phyloP scores from a whole-genome alignment of 2,329 filamentous ascomycete species.

The Sporothrix pseudoabietina region DNA sequence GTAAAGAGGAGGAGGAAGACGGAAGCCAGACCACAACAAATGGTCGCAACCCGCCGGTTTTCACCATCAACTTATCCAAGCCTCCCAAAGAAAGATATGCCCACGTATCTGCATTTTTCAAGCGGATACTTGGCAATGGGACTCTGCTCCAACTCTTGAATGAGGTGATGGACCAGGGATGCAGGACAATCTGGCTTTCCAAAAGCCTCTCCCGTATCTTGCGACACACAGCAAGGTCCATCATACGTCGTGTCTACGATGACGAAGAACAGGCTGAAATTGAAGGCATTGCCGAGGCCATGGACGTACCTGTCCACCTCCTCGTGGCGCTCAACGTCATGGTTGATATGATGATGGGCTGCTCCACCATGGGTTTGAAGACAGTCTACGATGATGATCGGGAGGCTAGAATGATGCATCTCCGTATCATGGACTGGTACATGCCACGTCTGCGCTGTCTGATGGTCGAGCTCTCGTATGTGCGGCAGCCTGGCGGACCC shows the following conservation, averaged over 20 bases:
- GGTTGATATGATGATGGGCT: slow-evolving; percentile 5
- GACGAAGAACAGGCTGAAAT: background rate
- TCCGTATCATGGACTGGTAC: background rate
- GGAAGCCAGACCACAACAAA: background rate
- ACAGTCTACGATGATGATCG: background rate
- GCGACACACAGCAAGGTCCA: background rate
- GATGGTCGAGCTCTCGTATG: background rate
- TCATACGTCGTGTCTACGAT: background rate
- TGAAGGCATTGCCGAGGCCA: background rate
- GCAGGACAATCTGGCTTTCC: background rate
- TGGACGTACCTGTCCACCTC: background rate
- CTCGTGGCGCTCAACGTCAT: background rate
- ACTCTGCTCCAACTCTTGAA: background rate
- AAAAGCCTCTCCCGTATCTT: background rate
- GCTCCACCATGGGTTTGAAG: background rate
- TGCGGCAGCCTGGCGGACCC: background rate
- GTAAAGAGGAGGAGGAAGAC: background rate
- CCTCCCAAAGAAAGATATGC: background rate
- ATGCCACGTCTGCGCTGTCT: background rate
- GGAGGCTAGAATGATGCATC: background rate
- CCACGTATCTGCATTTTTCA: background rate
- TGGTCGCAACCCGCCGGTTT: background rate
- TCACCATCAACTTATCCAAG: background rate
- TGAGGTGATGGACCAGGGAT: background rate
- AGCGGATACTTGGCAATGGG: background rate